phyloP scores from a whole-genome alignment of 768 basidiomycete genomes.

The Mycena belliarum region DNA sequence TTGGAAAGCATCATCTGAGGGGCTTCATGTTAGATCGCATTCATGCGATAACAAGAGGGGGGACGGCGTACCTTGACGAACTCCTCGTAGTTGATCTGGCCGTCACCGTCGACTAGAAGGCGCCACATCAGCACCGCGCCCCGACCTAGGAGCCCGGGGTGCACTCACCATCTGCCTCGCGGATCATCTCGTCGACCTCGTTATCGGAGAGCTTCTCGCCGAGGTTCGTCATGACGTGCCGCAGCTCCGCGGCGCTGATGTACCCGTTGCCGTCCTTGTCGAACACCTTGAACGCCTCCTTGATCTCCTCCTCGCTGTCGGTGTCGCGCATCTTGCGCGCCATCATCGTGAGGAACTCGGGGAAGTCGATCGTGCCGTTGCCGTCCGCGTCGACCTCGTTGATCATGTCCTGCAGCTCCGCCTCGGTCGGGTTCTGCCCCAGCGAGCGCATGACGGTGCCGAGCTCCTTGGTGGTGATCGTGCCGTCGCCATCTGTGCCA shows the following conservation, averaged over 20 bases:
- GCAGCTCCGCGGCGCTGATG: conserved; percentile 76
- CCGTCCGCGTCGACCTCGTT: conserved; percentile 47
- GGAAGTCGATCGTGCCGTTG: conserved; percentile 48
- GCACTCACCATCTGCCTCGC: conserved; percentile 61
- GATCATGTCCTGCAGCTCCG: conserved; percentile 51
- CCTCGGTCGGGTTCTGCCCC: conserved; percentile 50
- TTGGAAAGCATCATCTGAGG: conserved; percentile 37
- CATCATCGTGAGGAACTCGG: conserved; percentile 51
- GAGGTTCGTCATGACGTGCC: conserved; percentile 85
- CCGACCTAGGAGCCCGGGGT: too few species aligned
- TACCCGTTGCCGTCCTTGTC: conserved; percentile 86
- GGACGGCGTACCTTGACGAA: conserved; percentile 29
- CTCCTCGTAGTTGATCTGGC: conserved; percentile 26
- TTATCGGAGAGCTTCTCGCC: conserved; percentile 34
- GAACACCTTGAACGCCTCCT: conserved; percentile 42
- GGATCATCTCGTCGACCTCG: conserved; percentile 37
- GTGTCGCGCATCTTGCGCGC: conserved; percentile 41
- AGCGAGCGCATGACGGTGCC: conserved; percentile 49
- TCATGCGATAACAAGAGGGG: not conserved
- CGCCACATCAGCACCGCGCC: not conserved
- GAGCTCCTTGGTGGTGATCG: conserved; percentile 50
- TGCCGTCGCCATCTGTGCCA: conserved; percentile 46
- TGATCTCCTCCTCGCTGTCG: conserved; percentile 47
- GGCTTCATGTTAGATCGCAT: not conserved
- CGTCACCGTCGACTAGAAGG: conserved; percentile 17